These are phyloP conservation scores for Candida silvicultrix DNA, from an alignment of 805 yeast species.

Conservation along the genomic window DNA sequence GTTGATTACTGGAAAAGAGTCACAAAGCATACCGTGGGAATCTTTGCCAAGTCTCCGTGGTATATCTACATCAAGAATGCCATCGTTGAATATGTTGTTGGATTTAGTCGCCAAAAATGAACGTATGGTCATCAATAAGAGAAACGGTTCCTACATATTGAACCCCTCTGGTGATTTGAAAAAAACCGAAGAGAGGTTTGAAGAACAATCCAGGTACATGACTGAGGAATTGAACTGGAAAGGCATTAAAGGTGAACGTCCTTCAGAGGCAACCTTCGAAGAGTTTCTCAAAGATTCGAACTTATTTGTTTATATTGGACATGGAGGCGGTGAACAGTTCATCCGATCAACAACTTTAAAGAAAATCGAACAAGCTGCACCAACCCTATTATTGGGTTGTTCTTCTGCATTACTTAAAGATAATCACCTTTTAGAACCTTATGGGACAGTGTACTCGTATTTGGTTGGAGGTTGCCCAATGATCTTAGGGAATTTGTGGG, in stretches of 20 bases:
- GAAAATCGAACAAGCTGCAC: conserved; percentile 39
- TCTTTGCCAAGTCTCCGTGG: conserved; percentile 50
- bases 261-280: conserved; percentile 49
- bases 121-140: conserved; percentile 15
- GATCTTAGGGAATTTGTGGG: conserved; percentile 88
- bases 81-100: conserved; percentile 47
- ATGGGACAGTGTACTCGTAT: conserved; percentile 74
- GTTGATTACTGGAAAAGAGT: conserved; percentile 58
- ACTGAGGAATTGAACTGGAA: conserved; percentile 34
- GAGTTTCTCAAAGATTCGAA: conserved; percentile 34
- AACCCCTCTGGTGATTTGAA: conserved; percentile 79
- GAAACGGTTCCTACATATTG: conserved; percentile 53
- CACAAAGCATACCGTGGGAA: conserved; percentile 89
- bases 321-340: conserved; percentile 93
- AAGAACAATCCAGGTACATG: conserved; percentile 30
- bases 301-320: conserved; percentile 79
- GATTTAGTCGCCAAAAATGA: conserved; percentile 26
- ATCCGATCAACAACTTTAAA: conserved; percentile 50
- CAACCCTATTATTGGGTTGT: conserved; percentile 77
- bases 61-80: conserved; percentile 66
- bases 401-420: conserved; percentile 68
- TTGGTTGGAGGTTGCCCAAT: conserved; percentile 76
- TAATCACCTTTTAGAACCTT: conserved; percentile 59
- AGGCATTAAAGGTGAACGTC: conserved; percentile 49
- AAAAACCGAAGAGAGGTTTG: conserved; percentile 58